Base-by-base conservation (phyloP, 2,329 filamentous ascomycete species). In the Colletotrichum costaricense region DNA sequence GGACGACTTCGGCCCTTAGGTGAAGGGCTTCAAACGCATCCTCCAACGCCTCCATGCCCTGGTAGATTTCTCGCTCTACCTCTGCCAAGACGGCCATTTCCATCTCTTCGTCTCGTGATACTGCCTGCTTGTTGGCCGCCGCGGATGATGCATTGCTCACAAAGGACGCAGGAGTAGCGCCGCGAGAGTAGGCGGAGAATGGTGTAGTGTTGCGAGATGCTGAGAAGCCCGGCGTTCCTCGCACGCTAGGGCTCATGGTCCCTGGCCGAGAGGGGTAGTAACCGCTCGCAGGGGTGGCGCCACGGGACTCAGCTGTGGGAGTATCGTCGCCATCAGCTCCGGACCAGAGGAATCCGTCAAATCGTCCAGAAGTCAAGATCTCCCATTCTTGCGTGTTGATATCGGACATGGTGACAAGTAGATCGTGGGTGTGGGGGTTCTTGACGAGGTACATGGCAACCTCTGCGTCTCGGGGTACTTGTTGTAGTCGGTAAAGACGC, bases 361-460 rank as follows among this genome's bases (percentile, higher is more conserved):
- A 98, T 33, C 96, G 93, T 33, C 96, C 96, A 0, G 96, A 98
- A 5, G 93, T 94, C 14, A 98, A 88, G 68, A 98, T 97, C 75
- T 98, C 96, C 96, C 96, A 98, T 82, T 98, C 96, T n/a, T 94
- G 93, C 59, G 92, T 90, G 79, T 93, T 97, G 77, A 98, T 97
- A 65, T 95, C 94, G 46, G 94, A 92, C 63, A 98, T 88, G 0
- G 96, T 98, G 54, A 94, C 92, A 3, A 98, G 90, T 38, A 98
- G 91, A 78, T 97, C 93, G 81, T 98, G 96, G 62, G 97, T 90
- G 14, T 90, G 87, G 0, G 92, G 92, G 80, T 98, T 93, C 81
- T 93, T 95, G 75, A 98, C 89, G 60, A 98, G 90, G 80, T 94
- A 98, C 77, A 97, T 92, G 14, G 94, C 94, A 6, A 92, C 92